phyloP scores from a whole-genome alignment of 495 filamentous ascomycete species.

The Amorphotheca resinae region DNA sequence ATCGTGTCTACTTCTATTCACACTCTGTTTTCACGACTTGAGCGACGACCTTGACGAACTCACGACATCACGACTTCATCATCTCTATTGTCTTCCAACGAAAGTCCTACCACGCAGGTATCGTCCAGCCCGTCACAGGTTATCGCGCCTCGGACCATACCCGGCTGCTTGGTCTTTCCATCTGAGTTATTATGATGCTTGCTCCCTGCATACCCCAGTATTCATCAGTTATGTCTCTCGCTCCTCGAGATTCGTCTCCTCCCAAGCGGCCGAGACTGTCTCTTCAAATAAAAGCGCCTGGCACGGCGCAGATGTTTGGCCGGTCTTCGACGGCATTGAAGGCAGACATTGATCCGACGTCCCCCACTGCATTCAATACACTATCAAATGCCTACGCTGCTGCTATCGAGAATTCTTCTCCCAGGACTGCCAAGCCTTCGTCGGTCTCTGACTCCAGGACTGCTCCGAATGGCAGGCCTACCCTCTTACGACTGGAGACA shows the following conservation, averaged over 20 bases:
- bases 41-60: too few species aligned
- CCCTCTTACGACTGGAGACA: constrained; percentile 35
- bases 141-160: not conserved
- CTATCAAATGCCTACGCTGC: constrained; percentile 68
- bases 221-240: constrained; percentile 22
- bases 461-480: constrained; percentile 19
- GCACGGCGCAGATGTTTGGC: constrained; percentile 36
- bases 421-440: constrained; percentile 20
- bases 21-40: too few species aligned
- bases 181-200: constrained; percentile 16
- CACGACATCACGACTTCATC: not conserved
- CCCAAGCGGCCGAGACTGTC: constrained; percentile 64
- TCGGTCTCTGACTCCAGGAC: constrained; percentile 27
- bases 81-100: not conserved
- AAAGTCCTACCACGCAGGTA: not conserved
- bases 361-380: constrained; percentile 72
- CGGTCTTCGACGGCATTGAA: constrained; percentile 43
- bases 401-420: constrained; percentile 51
- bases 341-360: constrained; percentile 47
- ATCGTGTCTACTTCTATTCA: too few species aligned
- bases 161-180: constrained; percentile 7
- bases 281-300: constrained; percentile 49
- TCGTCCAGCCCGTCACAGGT: not conserved
- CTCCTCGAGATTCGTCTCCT: constrained; percentile 25
- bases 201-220: constrained; percentile 17